phyloP scores from a whole-genome alignment of 164 flowering plant species.

The Echeveria elegans region DNA sequence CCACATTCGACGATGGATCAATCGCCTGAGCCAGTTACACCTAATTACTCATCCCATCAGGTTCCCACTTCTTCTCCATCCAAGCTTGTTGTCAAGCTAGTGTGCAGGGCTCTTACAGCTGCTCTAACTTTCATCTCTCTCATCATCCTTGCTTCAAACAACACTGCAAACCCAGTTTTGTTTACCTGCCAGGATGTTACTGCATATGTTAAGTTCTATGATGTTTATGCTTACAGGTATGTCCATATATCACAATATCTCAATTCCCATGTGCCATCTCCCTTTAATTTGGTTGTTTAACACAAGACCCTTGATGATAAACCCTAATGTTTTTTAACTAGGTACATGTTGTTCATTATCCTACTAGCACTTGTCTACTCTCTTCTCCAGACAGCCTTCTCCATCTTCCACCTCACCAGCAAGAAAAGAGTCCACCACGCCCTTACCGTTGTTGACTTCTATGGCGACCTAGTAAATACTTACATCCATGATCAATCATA shows the following conservation, averaged over 20 bases:
- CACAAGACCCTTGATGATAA: not conserved
- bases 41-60: not conserved
- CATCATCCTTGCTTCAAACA: slow-evolving; percentile 17
- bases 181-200: not conserved
- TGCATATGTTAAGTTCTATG: slow-evolving; percentile 6
- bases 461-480: slow-evolving; percentile 17
- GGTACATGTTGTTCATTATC: slow-evolving; percentile 15
- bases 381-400: slow-evolving; percentile 15
- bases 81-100: not conserved
- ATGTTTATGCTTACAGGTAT: slow-evolving; percentile 16
- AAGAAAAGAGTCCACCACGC: slow-evolving; percentile 7
- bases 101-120: slow-evolving; percentile 12
- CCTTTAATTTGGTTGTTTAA: not conserved
- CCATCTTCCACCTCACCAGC: slow-evolving; percentile 6
- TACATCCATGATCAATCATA: not conserved
- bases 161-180: not conserved
- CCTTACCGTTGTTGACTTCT: slow-evolving; percentile 13
- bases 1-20: not conserved
- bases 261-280: not conserved
- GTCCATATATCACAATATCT: not conserved
- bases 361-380: slow-evolving; percentile 15
- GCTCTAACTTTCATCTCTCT: slow-evolving; percentile 13
- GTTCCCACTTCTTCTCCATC: not conserved
- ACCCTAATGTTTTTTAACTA: not conserved
- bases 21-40: not conserved